These are phyloP conservation scores for Stachybotrys chartarum DNA, from an alignment of 2,329 filamentous ascomycete genomes.

Conservation along the genomic window DNA sequence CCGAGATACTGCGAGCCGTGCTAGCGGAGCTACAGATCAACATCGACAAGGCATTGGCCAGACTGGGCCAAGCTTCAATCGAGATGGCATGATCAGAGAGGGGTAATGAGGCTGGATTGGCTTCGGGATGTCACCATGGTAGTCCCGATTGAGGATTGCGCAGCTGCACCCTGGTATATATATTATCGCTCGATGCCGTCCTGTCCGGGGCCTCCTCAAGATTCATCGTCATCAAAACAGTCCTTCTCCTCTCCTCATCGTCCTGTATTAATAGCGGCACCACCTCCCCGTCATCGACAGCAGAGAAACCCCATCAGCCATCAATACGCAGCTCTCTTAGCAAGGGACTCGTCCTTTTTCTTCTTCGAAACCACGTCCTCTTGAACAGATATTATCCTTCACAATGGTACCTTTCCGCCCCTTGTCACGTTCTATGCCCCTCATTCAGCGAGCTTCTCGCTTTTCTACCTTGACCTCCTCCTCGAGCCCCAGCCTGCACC, in stretches of 20 bases:
- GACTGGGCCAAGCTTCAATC: not conserved
- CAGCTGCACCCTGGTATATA: not conserved
- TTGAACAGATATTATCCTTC: not conserved
- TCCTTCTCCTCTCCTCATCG: not conserved
- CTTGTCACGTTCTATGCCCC: constrained; percentile 15
- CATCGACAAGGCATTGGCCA: not conserved
- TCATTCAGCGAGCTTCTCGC: constrained; percentile 17
- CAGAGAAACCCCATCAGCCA: not conserved
- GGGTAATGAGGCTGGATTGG: not conserved
- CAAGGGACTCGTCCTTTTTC: not conserved
- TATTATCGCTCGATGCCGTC: not conserved
- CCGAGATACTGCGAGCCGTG: not conserved
- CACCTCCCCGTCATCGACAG: no score
- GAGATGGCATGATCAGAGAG: not conserved
- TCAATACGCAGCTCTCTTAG: not conserved
- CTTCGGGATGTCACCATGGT: not conserved
- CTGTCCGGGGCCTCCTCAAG: not conserved
- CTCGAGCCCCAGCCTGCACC: constrained; percentile 9
- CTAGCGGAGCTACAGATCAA: not conserved
- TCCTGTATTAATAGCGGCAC: not conserved
- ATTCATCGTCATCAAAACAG: not conserved
- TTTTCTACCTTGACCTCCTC: constrained; percentile 14
- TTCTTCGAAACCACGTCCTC: constrained; percentile 3
- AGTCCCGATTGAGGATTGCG: not conserved
- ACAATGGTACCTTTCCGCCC: constrained; percentile 24